Conservation (phyloP, 2,329 filamentous ascomycete genomes). For the Fusarium torreyae region DNA sequence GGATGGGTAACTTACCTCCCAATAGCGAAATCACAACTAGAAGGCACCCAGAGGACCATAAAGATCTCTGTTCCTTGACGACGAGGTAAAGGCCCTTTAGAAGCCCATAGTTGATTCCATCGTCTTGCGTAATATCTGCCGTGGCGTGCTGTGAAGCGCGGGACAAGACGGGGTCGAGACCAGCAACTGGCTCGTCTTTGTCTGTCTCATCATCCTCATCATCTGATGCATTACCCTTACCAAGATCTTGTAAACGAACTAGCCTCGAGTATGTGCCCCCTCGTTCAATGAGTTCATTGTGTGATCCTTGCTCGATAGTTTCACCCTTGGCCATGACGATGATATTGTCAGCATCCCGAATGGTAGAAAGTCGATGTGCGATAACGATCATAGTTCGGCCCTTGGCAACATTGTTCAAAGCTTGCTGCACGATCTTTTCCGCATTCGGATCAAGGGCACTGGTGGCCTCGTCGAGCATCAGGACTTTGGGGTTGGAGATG, state of each 20-base stretch:
- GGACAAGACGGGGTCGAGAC: slow-evolving; percentile 47
- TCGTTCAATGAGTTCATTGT: slow-evolving; percentile 67
- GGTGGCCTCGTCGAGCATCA: slow-evolving; percentile 80
- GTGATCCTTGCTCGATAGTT: slow-evolving; percentile 74
- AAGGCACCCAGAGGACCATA: slow-evolving; percentile 47
- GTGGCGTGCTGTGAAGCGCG: slow-evolving; percentile 44
- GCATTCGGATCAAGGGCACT: slow-evolving; percentile 67
- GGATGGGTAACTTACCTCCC: slow-evolving; percentile 46
- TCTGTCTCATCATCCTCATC: slow-evolving; percentile 39
- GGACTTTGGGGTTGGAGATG: slow-evolving; percentile 72
- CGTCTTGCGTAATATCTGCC: slow-evolving; percentile 14
- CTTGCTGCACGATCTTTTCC: slow-evolving; percentile 68
- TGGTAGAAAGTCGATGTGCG: slow-evolving; percentile 72
- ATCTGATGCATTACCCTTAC: slow-evolving; percentile 31
- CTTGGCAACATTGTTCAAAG: slow-evolving; percentile 67
- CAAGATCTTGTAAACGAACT: slow-evolving; percentile 62
- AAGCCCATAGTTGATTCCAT: slow-evolving; percentile 46
- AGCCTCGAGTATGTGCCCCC: slow-evolving; percentile 66
- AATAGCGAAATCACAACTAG: slow-evolving; percentile 45
- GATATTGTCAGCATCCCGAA: slow-evolving; percentile 75
- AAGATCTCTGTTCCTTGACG: slow-evolving; percentile 50
- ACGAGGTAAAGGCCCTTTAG: slow-evolving; percentile 52
- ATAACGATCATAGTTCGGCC: slow-evolving; percentile 77
- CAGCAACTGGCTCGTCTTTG: slow-evolving; percentile 58
- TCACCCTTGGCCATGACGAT: slow-evolving; percentile 73